Evolutionary conservation across 2,329 filamentous ascomycete species (phyloP).

Genomic region (Aspergillus quadricinctus): DNA sequence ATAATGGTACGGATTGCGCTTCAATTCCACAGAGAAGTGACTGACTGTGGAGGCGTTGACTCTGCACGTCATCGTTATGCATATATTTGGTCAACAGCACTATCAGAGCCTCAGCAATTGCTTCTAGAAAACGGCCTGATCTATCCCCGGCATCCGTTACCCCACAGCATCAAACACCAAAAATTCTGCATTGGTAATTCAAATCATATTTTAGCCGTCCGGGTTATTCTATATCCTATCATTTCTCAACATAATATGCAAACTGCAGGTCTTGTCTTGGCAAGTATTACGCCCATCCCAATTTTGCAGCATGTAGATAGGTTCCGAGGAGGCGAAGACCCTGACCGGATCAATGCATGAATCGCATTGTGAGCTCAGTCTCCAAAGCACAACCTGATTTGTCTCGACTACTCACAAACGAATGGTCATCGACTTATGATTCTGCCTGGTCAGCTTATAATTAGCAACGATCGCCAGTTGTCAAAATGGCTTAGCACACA

Average conservation of each 20-base stretch:
- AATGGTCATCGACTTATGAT: neutral
- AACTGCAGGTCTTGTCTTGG: neutral
- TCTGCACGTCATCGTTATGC: conserved; percentile 5
- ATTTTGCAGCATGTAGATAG: neutral
- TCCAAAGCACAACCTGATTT: neutral
- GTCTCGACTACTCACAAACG: neutral
- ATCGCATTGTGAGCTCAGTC: neutral
- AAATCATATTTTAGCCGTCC: neutral
- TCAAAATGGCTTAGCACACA: neutral
- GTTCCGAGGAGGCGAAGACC: neutral
- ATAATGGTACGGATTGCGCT: neutral
- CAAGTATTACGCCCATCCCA: neutral
- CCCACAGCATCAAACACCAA: neutral
- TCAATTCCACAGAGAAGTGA: neutral
- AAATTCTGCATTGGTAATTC: neutral
- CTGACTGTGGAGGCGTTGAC: neutral
- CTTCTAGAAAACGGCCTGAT: no score
- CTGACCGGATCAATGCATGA: neutral
- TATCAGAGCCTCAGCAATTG: neutral
- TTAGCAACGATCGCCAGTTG: neutral
- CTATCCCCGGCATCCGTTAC: no score
- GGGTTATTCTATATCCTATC: no score
- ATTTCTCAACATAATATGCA: neutral
- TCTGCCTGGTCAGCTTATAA: neutral
- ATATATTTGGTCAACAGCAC: neutral